These are phyloP conservation scores for Coemansia guatemalensis DNA, from an alignment of 192 early-diverging fungal genomes.

Conservation along the genomic window DNA sequence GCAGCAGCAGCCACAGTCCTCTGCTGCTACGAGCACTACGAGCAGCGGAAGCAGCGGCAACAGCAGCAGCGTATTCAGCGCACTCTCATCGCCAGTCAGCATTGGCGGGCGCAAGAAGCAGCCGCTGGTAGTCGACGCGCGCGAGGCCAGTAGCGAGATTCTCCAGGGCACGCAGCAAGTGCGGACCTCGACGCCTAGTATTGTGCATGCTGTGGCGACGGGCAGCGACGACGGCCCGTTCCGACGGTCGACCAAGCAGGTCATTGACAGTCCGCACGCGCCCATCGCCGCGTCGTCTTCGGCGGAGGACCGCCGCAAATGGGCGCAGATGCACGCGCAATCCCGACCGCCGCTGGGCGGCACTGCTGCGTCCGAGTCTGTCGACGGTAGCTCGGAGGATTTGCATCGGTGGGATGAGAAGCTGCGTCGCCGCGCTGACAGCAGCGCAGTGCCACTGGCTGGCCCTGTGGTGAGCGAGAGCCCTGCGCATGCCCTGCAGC, in stretches of 20 bases:
- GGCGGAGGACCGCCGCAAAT: constrained; percentile 26
- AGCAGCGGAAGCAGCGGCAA: constrained; percentile 3
- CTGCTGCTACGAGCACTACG: constrained; percentile 1
- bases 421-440: constrained; percentile 28
- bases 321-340: constrained; percentile 28
- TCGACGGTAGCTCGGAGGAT: constrained; percentile 5
- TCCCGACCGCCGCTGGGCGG: constrained; percentile 36
- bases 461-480: constrained; percentile 4
- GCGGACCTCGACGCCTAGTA: constrained; percentile 20
- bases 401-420: constrained; percentile 28
- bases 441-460: neutral
- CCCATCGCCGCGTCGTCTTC: constrained; percentile 8
- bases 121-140: constrained; percentile 44
- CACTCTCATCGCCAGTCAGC: constrained; percentile 45
- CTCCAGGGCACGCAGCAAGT: constrained; percentile 36
- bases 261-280: constrained; percentile 28
- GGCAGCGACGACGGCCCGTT: neutral
- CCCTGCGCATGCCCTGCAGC: constrained; percentile 27
- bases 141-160: constrained; percentile 32
- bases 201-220: constrained; percentile 13
- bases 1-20: neutral
- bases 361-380: neutral
- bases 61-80: constrained; percentile 26
- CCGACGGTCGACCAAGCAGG: constrained; percentile 13
- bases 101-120: constrained; percentile 50